phyloP scores from a whole-genome alignment of 306 rosid genomes.

The Heteromeles arbutifolia region DNA sequence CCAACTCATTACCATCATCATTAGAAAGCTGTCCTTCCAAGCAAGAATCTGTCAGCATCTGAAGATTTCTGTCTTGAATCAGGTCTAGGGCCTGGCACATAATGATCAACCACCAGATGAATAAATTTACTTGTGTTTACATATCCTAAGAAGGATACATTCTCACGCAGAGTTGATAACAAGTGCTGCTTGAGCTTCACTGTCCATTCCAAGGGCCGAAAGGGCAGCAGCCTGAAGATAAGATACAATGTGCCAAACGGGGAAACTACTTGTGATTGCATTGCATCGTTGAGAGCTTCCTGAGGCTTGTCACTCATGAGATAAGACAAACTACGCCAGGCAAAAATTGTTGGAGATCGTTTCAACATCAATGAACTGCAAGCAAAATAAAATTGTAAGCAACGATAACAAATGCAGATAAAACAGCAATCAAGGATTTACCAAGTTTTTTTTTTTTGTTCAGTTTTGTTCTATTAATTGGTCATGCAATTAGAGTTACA shows the following conservation, averaged over 20 bases:
- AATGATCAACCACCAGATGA: constrained; percentile 10
- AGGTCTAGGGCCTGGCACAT: too few species aligned
- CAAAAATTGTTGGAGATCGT: constrained; percentile 70
- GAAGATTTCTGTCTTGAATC: too few species aligned
- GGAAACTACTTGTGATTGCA: constrained; percentile 64
- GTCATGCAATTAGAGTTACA: too few species aligned
- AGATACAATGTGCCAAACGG: constrained; percentile 67
- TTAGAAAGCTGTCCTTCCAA: too few species aligned
- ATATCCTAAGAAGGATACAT: background rate
- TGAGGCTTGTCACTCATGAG: constrained; percentile 38
- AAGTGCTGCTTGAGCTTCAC: constrained; percentile 40
- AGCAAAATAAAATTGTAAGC: constrained; percentile 7
- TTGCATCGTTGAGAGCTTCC: constrained; percentile 41
- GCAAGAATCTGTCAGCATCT: too few species aligned
- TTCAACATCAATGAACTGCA: constrained; percentile 63
- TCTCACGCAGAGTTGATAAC: background rate
- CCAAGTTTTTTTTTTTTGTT: too few species aligned
- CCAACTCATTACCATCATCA: too few species aligned
- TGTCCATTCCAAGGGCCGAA: constrained; percentile 56
- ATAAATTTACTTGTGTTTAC: background rate
- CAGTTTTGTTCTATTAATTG: too few species aligned
- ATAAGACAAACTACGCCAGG: constrained; percentile 60
- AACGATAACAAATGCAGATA: background rate
- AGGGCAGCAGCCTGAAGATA: constrained; percentile 72
- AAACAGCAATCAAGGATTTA: background rate